Conservation (phyloP, 2,329 filamentous ascomycete species). For the Epichloe hybrida region DNA sequence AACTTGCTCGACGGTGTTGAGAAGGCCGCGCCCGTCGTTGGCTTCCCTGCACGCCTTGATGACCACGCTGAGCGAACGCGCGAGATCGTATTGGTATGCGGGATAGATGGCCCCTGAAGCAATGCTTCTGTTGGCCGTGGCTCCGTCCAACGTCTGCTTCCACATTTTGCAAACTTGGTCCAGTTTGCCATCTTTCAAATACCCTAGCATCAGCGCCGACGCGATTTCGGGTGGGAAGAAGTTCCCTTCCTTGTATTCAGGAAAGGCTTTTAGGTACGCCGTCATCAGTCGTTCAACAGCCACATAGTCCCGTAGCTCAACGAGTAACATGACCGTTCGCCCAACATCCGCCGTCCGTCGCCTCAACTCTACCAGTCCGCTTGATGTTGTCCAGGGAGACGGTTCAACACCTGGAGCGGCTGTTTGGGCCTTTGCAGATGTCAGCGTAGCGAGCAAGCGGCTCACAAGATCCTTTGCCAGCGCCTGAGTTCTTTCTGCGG, state of each 20-base stretch:
- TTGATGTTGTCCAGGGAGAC: conserved; percentile 4
- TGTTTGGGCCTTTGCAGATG: neutral
- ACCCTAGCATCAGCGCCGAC: conserved; percentile 53
- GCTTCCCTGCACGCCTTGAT: conserved; percentile 28
- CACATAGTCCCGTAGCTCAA: conserved; percentile 29
- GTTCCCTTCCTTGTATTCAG: conserved; percentile 17
- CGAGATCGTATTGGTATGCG: conserved; percentile 38
- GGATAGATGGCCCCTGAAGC: conserved; percentile 24
- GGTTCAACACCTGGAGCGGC: neutral
- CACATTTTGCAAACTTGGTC: conserved; percentile 53
- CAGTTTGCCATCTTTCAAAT: conserved; percentile 43
- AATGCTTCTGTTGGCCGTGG: conserved; percentile 22
- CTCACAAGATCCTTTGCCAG: conserved; percentile 17
- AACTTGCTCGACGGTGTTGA: conserved; percentile 39
- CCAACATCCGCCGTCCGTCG: conserved; percentile 17
- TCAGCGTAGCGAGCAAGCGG: conserved; percentile 14
- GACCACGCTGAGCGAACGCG: conserved; percentile 35
- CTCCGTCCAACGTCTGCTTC: conserved; percentile 43
- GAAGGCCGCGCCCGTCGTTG: conserved; percentile 32
- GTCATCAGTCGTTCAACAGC: conserved; percentile 44
- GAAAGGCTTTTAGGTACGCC: conserved; percentile 33
- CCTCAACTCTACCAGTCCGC: conserved; percentile 12
- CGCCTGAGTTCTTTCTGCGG: conserved; percentile 12
- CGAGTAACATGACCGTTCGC: conserved; percentile 21
- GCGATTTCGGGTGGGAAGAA: conserved; percentile 41